These are phyloP conservation scores for Trypanosoma grayi DNA, from an alignment of 208 protist species.

Conservation along the genomic window DNA sequence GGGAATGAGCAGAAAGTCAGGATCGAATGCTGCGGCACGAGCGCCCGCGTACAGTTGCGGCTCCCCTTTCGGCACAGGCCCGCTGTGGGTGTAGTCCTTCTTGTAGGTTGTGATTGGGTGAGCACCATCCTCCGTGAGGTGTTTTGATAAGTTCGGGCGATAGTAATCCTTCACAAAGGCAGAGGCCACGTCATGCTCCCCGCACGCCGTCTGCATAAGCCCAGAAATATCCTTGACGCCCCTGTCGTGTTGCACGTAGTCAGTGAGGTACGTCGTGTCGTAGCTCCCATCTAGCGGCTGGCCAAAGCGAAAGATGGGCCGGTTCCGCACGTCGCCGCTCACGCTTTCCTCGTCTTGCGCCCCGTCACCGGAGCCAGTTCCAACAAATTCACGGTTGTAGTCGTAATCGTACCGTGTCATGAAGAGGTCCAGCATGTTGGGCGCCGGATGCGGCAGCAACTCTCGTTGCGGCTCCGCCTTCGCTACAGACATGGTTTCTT, in stretches of 20 bases:
- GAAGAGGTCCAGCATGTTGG: constrained; percentile 76
- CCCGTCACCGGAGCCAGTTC: neutral
- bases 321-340: constrained; percentile 77
- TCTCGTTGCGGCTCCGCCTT: neutral
- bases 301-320: constrained; percentile 55
- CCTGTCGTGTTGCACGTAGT: constrained; percentile 46
- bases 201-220: constrained; percentile 10
- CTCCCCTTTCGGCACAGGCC: constrained; percentile 18
- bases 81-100: constrained; percentile 46
- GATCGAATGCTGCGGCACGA: constrained; percentile 37
- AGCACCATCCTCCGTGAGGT: constrained; percentile 33
- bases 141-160: constrained; percentile 33
- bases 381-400: constrained; percentile 64
- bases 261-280: constrained; percentile 50
- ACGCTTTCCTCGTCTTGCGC: constrained; percentile 20
- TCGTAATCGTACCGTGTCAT: constrained; percentile 90
- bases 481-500: constrained; percentile 1
- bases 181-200: constrained; percentile 22
- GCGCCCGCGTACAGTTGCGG: constrained; percentile 55
- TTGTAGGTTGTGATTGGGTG: constrained; percentile 68
- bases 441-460: constrained; percentile 51
- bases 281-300: constrained; percentile 21
- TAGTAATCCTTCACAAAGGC: constrained; percentile 38
- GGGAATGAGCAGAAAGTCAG: constrained; percentile 51
- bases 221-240: constrained; percentile 25